A percentile compares a stretch with the other conserved stretches of the same genome.
Evolutionary conservation across 2,329 filamentous ascomycete species (phyloP).

Genomic region (Diplodia mutila): DNA sequence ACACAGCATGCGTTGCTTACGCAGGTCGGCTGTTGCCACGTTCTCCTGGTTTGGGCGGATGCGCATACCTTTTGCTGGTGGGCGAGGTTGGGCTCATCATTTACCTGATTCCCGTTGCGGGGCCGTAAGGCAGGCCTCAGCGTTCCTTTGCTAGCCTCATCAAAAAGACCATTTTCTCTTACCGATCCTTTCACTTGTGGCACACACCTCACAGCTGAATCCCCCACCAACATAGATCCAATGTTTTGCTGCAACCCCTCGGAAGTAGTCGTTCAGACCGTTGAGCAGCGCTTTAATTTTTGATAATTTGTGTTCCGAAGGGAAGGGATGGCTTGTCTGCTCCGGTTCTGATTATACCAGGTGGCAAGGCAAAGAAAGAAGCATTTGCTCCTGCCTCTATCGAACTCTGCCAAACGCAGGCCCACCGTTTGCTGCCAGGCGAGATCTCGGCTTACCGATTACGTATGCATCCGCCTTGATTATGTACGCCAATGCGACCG

Average conservation of each 20-base stretch:
- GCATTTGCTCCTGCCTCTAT: not conserved
- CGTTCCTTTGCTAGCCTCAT: not conserved
- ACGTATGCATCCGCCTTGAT: not conserved
- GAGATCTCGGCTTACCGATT: not conserved
- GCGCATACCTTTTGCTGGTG: not conserved
- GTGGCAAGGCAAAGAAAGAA: not conserved
- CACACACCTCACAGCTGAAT: not conserved
- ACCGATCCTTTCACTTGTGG: not conserved
- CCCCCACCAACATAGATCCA: not conserved
- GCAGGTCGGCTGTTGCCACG: constrained; percentile 12
- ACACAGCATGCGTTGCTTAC: not conserved
- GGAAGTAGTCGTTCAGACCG: not conserved
- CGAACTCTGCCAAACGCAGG: not conserved
- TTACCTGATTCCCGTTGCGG: not conserved
- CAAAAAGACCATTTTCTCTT: not conserved
- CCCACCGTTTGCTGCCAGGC: not conserved
- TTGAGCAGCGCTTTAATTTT: not conserved
- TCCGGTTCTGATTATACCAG: not conserved
- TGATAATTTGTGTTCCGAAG: not conserved
- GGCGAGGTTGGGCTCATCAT: not conserved
- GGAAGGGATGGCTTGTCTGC: too few relatives aligned
- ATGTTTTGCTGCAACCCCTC: not conserved
- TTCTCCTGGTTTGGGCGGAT: not conserved
- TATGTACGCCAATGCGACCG: constrained; percentile 7
- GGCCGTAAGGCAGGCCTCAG: not conserved